These are phyloP conservation scores for Nitzschia palea DNA, from an alignment of 108 stramenopile species.

Conservation along the genomic window DNA sequence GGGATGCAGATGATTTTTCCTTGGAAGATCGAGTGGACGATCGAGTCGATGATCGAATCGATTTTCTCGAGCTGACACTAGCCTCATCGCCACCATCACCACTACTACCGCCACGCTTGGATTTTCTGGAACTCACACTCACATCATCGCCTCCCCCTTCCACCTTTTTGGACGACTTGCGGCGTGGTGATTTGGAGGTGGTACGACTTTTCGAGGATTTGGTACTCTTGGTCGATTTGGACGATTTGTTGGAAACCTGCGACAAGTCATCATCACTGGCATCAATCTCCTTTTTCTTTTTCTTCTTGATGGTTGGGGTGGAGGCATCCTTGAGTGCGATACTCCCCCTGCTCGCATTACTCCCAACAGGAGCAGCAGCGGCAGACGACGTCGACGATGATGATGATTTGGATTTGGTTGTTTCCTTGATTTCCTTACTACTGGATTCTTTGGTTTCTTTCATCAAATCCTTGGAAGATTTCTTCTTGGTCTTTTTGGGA, in stretches of 20 bases:
- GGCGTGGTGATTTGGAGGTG: neutral
- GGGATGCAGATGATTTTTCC: neutral
- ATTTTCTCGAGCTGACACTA: neutral
- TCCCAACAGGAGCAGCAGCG: too few species aligned
- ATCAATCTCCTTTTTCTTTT: conserved; percentile 17
- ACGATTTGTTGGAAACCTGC: conserved; percentile 6
- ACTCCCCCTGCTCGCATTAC: neutral
- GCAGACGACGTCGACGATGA: too few species aligned
- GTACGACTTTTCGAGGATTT: conserved; percentile 7
- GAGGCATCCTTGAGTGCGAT: neutral
- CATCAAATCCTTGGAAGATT: too few species aligned
- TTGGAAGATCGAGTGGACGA: neutral
- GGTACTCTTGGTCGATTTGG: neutral
- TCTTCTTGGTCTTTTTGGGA: conserved; percentile 4
- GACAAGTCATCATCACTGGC: neutral
- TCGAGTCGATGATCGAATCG: too few species aligned
- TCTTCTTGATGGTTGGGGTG: conserved; percentile 9
- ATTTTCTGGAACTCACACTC: conserved; percentile 4
- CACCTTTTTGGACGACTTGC: conserved; percentile 6
- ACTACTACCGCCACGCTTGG: neutral
- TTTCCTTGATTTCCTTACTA: neutral
- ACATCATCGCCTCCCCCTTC: conserved; percentile 4
- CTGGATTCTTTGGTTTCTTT: too few species aligned
- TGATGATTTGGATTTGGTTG: neutral
- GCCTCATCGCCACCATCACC: neutral